phyloP scores from a whole-genome alignment of 805 yeast species.

The Zygosaccharomyces rouxii region DNA sequence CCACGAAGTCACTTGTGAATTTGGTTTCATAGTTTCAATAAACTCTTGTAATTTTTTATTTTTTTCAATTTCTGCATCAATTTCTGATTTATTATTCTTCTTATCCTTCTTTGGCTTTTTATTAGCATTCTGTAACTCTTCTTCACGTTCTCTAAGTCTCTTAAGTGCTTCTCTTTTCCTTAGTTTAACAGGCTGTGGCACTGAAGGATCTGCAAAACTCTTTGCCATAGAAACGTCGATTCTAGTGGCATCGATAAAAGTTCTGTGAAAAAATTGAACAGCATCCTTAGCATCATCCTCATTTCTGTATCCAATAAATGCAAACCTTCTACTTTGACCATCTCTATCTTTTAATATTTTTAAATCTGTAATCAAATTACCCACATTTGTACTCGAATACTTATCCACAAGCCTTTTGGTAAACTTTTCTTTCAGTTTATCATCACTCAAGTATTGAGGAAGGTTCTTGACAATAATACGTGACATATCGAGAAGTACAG shows the following conservation, averaged over 20 bases:
- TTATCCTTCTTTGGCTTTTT: constrained; percentile 37
- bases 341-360: constrained; percentile 72
- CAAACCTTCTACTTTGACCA: constrained; percentile 90
- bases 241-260: constrained; percentile 79
- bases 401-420: constrained; percentile 30
- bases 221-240: constrained; percentile 80
- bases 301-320: constrained; percentile 83
- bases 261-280: constrained; percentile 64
- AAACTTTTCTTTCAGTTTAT: constrained; percentile 64
- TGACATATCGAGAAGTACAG: constrained; percentile 46
- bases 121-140: constrained; percentile 41
- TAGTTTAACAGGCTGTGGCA: constrained; percentile 61
- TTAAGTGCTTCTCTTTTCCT: constrained; percentile 48
- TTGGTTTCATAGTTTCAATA: constrained; percentile 77
- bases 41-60: constrained; percentile 74
- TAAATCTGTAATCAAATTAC: constrained; percentile 79
- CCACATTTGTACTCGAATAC: constrained; percentile 22
- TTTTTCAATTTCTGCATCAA: constrained; percentile 58
- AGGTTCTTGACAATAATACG: constrained; percentile 89
- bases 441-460: constrained; percentile 75
- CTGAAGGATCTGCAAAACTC: constrained; percentile 76
- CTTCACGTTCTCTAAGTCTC: constrained; percentile 46
- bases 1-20: constrained; percentile 69
- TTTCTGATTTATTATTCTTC: constrained; percentile 27
- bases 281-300: constrained; percentile 73